These are phyloP conservation scores for Hansenula sp. DNA, from an alignment of 1,139 yeast genomes.

Conservation along the genomic window DNA sequence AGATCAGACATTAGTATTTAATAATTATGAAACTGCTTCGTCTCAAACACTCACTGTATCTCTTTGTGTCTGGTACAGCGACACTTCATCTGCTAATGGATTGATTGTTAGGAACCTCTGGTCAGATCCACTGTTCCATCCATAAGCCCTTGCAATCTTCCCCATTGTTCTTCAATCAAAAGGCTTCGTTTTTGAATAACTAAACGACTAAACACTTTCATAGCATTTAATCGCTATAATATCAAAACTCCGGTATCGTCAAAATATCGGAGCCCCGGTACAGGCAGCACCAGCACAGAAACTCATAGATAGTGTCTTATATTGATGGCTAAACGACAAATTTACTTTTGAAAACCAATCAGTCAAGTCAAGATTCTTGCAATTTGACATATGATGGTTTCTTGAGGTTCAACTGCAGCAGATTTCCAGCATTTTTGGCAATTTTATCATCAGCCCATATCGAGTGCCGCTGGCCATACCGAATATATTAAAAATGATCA, in stretches of 20 bases:
- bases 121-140: conserved; percentile 54
- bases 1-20: neutral
- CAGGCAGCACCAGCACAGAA: neutral
- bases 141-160: conserved; percentile 50
- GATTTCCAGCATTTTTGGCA: too few species aligned
- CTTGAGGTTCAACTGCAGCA: too few species aligned
- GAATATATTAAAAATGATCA: neutral
- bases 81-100: conserved; percentile 67
- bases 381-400: too few species aligned
- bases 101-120: conserved; percentile 62
- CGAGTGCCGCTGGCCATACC: neutral
- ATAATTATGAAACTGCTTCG: too few species aligned
- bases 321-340: neutral
- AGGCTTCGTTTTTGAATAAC: neutral
- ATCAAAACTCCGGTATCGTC: neutral
- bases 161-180: conserved; percentile 30
- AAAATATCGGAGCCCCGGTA: neutral
- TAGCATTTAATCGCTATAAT: neutral
- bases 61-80: conserved; percentile 50
- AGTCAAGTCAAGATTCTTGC: too few species aligned
- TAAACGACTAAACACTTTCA: neutral
- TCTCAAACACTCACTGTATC: conserved; percentile 14
- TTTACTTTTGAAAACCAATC: neutral
- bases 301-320: too few species aligned
- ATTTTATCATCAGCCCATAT: neutral